Evolutionary conservation across 768 basidiomycete genomes (phyloP), one percentile per base, ranked within the genome.

Genomic region (Auriscalpium orientale): DNA sequence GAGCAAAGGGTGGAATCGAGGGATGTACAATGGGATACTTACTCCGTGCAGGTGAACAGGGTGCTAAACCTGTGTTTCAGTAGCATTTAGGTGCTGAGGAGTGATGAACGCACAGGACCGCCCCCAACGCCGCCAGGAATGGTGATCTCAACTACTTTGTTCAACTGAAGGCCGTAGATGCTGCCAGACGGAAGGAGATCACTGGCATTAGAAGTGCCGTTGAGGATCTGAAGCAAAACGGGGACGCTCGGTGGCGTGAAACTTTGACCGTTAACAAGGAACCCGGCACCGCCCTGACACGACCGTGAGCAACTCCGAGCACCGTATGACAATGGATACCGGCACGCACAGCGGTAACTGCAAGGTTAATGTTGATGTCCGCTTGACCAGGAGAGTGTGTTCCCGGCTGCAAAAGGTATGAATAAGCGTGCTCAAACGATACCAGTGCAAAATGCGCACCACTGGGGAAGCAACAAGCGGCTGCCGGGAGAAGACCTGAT

Each of bases 191-290:
- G 62, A 63, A 73, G 49, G 20, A 82, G 59, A 72, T 68, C 0
- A 76, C 73, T 1, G 55, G 59, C 28, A 28, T 28, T 28, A 16
- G 68, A 65, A 2, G 72, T 68, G 12, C 79, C 79, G 56, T 74
- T 78, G 20, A 81, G 59, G 49, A 81, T 77, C 59, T 81, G 78
- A 13, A 81, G 70, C 8, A 82, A 66, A 1, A 78, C 76, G 0
- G 80, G 79, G 1, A 72, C 70, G 21, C 65, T 68, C 0, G 79
- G 79, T 1, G 75, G 66, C 2, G 53, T 49, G 28, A 56, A 62
- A 0, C 72, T 65, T 1, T 54, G 59, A 20, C 64, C 66, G 56
- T 77, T 74, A 40, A 76, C 61, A 5, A 58, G 58, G 72, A 76
- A 16, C 22, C 1, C 6, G 4, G 6, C 15, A 15, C 15, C 7